Evolutionary conservation across 371 early-diverging fungal species (phyloP), one percentile per base, ranked within the genome.

Genomic region (Mucor circinelloides): DNA sequence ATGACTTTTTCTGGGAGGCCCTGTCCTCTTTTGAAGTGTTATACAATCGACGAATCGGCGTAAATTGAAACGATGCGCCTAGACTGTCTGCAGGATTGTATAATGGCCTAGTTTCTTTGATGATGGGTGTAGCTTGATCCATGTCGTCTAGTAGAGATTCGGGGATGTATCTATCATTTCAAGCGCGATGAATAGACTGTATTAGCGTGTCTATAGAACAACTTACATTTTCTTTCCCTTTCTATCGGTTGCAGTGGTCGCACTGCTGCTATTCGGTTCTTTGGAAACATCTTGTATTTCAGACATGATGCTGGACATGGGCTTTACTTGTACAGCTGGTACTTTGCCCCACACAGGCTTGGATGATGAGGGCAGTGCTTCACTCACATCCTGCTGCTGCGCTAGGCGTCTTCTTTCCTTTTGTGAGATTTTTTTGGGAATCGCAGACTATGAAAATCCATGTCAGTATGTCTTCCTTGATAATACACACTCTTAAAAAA

Each of bases 321-420:
- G 64, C 17, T 59, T 50, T 27, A 21, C 55, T 12, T 54, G 34
- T 4, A 40, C 57, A 9, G 50, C 2, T 2, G 64, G 42, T 3
- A 74, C 60, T 58, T 78, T 83, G 0, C 84, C 84, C 84, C 84
- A 83, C 5, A 76, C 80, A 31, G 76, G 60, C 48, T 77, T 83
- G 1, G 70, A 54, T 4, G 70, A 34, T 21, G 67, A 36, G 2
- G 48, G 17, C 12, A 64, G 65, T 4, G 74, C 58, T 28, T 58
- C 69, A 17, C 65, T 50, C 13, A 67, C 73, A 27, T 80, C 75
- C 58, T 76, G 76, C 36, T 77, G 72, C 12, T 75, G 72, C 30
- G 67, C 67, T 10, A 81, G 25, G 28, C 75, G 79, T 12, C 75
- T 69, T 55, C 82, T 60, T 48, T 84, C 84, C 32, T 78, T 81